phyloP scores from a whole-genome alignment of 2,329 filamentous ascomycete species.

The Aureobasidium sp. region DNA sequence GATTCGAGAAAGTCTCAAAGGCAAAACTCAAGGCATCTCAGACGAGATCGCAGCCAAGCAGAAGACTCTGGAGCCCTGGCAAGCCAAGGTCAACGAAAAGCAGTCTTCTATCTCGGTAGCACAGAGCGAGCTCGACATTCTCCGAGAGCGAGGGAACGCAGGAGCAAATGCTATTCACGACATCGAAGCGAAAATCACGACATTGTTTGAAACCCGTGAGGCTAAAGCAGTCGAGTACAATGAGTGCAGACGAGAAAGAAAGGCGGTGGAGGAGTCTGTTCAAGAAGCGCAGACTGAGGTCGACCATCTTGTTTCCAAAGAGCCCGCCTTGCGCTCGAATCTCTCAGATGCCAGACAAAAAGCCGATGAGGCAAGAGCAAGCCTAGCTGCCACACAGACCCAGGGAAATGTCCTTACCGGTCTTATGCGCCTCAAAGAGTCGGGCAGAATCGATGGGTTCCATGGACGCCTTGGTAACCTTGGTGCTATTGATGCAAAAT shows the following conservation, averaged over 20 bases:
- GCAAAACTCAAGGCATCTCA: conserved; percentile 90
- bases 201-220: conserved; percentile 61
- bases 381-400: conserved; percentile 79
- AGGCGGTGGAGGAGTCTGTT: conserved; percentile 63
- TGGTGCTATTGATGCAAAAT: conserved; percentile 85
- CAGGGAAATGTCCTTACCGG: conserved; percentile 78
- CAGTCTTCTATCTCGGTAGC: conserved; percentile 89
- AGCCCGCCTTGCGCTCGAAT: conserved; percentile 73
- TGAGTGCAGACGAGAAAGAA: conserved; percentile 64
- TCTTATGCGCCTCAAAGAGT: conserved; percentile 90
- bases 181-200: conserved; percentile 66
- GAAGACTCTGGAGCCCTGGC: conserved; percentile 92
- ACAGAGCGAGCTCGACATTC: conserved; percentile 86
- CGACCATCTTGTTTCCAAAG: conserved; percentile 61
- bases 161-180: conserved; percentile 79
- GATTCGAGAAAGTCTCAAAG: conserved; percentile 84
- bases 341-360: conserved; percentile 87
- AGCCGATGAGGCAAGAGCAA: conserved; percentile 89
- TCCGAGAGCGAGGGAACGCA: conserved; percentile 81
- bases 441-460: conserved; percentile 93
- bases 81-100: conserved; percentile 92
- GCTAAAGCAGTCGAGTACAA: conserved; percentile 68
- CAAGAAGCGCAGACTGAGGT: conserved; percentile 64
- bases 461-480: conserved; percentile 91
- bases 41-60: conserved; percentile 89